Base-by-base conservation (phyloP, 768 basidiomycete genomes). In the Mycena metata region DNA sequence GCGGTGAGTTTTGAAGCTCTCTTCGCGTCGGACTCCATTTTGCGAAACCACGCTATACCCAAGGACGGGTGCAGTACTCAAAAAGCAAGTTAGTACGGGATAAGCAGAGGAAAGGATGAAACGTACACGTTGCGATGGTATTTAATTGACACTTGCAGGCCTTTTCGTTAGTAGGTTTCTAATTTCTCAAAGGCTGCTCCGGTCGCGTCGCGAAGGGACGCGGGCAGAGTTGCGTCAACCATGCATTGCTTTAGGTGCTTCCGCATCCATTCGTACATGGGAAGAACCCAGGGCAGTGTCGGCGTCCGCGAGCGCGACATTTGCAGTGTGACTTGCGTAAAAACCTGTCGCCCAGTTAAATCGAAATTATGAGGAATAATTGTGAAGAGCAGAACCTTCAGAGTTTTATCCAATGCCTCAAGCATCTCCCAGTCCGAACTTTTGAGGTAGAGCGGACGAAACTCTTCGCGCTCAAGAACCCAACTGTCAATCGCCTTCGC, bases 181-280 rank as follows among this genome's bases (percentile, higher is more conserved):
- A 65, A 47, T 43, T 60, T 60, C 13, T 43, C 51, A 17, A 60
- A 26, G 10, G 49, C 65, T 5, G 39, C 65, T 2, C n/a, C 12
- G 16, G 65, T 26, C 13, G 57, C 58, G 16, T 19, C 10, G 21
- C 65, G 55, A 13, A 66, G 36, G 12, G 64, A 19, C 11, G 30
- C 39, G 2, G 33, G 51, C 0, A 33, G 0, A 0, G 8, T 35
- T 17, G 35, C 42, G 17, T 66, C 50, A 10, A 52, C 50, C 21
- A 57, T 11, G 16, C 9, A 13, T 2, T 7, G 3, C 3, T 10
- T 0, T 21, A 66, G 65, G 36, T 59, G 41, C 15, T 24, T 35
- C 2, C 41, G 39, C 64, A 66, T 66, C 0, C 39, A 2, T 30
- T 65, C 64, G 55, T 65, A 57, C 64, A 65, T 65, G 3, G 64